A percentile compares a stretch with the other conserved stretches of the same genome.
phyloP scores from a whole-genome alignment of 2,329 filamentous ascomycete genomes.

The Calonectria fujianensis region DNA sequence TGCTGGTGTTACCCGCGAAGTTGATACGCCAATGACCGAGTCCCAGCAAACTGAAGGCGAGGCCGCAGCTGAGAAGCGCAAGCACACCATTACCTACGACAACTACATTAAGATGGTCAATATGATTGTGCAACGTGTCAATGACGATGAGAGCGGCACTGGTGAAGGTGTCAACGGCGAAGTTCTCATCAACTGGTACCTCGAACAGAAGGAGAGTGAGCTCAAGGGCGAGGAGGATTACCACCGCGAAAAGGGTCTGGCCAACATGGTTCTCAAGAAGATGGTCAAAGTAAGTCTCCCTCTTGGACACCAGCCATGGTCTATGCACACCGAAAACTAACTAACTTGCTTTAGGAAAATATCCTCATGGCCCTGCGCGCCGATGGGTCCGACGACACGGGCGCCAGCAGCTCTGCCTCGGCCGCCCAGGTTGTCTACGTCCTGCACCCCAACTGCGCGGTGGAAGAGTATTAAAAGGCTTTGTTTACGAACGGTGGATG shows the following conservation, averaged over 20 bases:
- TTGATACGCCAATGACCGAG: slow-evolving; percentile 66
- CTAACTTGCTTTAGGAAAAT: slow-evolving; percentile 79
- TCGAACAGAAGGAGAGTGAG: slow-evolving; percentile 92
- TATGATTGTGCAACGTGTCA: slow-evolving; percentile 86
- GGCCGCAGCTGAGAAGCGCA: slow-evolving; percentile 66
- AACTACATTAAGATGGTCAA: slow-evolving; percentile 96
- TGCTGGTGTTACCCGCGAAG: slow-evolving; percentile 68
- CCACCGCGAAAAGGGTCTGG: slow-evolving; percentile 82
- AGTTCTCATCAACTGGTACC: slow-evolving; percentile 89
- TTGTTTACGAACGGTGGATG: not conserved
- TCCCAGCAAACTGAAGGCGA: slow-evolving; percentile 62
- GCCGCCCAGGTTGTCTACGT: slow-evolving; percentile 81
- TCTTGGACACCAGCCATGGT: slow-evolving; percentile 36
- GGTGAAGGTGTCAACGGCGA: slow-evolving; percentile 92
- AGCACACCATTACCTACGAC: slow-evolving; percentile 95
- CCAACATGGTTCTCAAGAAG: slow-evolving; percentile 91
- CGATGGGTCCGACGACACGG: slow-evolving; percentile 70
- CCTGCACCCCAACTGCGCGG: slow-evolving; percentile 93
- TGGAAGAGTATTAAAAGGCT: slow-evolving; percentile 75
- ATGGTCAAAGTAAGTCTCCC: slow-evolving; percentile 88
- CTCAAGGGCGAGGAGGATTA: slow-evolving; percentile 88
- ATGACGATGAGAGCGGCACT: slow-evolving; percentile 83
- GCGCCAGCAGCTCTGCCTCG: slow-evolving; percentile 66
- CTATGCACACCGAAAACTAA: slow-evolving; percentile 55
- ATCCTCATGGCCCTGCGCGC: slow-evolving; percentile 88